Base-by-base conservation (phyloP, 1,284 basidiomycete genomes). In the Leccinum subrobustum region DNA sequence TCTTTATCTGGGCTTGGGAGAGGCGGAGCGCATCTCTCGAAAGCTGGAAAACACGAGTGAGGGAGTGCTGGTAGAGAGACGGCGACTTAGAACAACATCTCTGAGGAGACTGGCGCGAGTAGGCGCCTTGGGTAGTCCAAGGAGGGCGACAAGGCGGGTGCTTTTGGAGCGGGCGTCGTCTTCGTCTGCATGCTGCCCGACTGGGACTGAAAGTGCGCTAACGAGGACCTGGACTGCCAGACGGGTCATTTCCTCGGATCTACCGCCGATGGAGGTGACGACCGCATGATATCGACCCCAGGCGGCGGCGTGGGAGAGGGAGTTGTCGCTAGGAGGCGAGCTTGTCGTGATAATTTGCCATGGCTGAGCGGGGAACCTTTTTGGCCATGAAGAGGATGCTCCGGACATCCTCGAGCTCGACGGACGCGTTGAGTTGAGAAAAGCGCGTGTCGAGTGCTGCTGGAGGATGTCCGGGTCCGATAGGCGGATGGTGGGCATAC, bases 281-380 rank as follows among this genome's bases (percentile, higher is more conserved):
- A 25, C 25, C 4, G 4, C 25, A 25, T 25, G 1, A 25, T 25
- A 25, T 25, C 25, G 25, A 25, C 1, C 25, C 25, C 25, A 25
- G 25, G 25, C 25, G 25, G 25, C 25, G 25, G 25, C 25, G 25
- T 6, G 25, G 25, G 25, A 25, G 25, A 25, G 25, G 25, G 25
- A 25, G 25, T 25, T 25, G 25, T 6, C 25, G 25, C 25, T 6
- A 25, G 25, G 25, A 25, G 25, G 25, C 25, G 25, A 25, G 25
- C 79, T 98, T 98, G 77, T 98, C 96, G 78, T 98, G 99, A 79
- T 98, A 98, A 76, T 95, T 95, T 63, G 95, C 95, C 94, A 99
- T 98, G 6, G 89, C 84, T 0, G 95, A 93, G 48, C 92, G 88
- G 6, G 95, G 93, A 0, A 90, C 87, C 77, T 96, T 96, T 77